These are phyloP conservation scores for Metschnikowia koreensis DNA, from an alignment of 805 yeast species.

Conservation along the genomic window DNA sequence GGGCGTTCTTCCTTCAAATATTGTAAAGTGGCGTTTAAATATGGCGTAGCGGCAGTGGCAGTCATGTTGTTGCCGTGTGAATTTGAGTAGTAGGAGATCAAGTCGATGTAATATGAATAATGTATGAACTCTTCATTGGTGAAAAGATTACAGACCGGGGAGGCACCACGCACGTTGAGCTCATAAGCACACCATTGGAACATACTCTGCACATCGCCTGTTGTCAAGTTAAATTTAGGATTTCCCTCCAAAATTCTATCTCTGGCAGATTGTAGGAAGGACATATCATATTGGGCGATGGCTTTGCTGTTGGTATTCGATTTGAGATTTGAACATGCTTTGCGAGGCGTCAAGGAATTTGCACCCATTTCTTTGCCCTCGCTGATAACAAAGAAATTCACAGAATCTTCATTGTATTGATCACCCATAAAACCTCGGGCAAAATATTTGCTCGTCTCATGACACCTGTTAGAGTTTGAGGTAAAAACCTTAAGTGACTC, in stretches of 20 bases:
- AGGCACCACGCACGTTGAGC: constrained; percentile 62
- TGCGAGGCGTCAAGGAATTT: constrained; percentile 55
- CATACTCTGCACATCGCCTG: constrained; percentile 49
- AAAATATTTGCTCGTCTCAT: constrained; percentile 53
- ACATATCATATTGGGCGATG: constrained; percentile 28
- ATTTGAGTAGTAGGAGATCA: constrained; percentile 55
- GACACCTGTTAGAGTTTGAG: constrained; percentile 52
- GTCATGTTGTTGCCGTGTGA: constrained; percentile 63
- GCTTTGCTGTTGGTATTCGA: constrained; percentile 23
- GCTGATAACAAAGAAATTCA: constrained; percentile 39
- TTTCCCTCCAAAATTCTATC: constrained; percentile 53
- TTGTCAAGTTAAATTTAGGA: constrained; percentile 51
- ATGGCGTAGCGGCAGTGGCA: constrained; percentile 57
- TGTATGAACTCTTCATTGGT: constrained; percentile 65
- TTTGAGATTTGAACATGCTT: constrained; percentile 40
- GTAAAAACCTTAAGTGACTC: constrained; percentile 49
- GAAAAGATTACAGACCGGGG: constrained; percentile 65
- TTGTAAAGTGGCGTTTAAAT: constrained; percentile 47
- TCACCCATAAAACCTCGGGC: constrained; percentile 58
- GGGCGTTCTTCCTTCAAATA: constrained; percentile 43
- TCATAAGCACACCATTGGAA: constrained; percentile 73
- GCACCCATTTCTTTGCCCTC: constrained; percentile 52
- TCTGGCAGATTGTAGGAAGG: constrained; percentile 53
- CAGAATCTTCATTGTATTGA: constrained; percentile 30
- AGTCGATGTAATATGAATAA: constrained; percentile 58